Evolutionary conservation across 768 basidiomycete species (phyloP), one percentile per base, ranked within the genome.

Genomic region (Boletellus sp.): DNA sequence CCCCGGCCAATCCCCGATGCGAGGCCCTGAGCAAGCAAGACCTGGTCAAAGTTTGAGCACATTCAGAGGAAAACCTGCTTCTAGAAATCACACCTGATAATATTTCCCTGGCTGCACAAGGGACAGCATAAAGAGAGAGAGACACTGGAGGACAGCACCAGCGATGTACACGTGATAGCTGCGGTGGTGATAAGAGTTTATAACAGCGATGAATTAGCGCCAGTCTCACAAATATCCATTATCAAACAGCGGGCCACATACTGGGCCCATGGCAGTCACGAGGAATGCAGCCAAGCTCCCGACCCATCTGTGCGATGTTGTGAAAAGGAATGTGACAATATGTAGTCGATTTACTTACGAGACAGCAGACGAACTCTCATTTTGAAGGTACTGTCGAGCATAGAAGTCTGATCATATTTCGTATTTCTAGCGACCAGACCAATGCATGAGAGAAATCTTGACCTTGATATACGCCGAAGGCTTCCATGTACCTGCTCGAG

Each of bases 1-100:
- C 78, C 80, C 3, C 67, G 65, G 6, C 66, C 76, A 12, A 76
- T 51, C 1, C 78, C 77, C 2, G 65, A 59, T 15, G 63, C 58
- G n/a, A 79, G 47, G 2, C 76, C 78, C 58, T 79, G 77, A 19
- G 65, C 53, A n/a, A 78, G 69, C 42, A 79, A 65, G 15, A 73
- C 54, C 69, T 79, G 12, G 15, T 37, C 13, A 4, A 19, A 7
- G 17, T 35, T 26, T 12, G 17, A 13, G 32, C 12, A 41, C 24
- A 19, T 17, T 41, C n/a, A 20, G 33, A 15, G 12, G 23, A 10
- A 26, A 35, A 19, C 0, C 6, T 11, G 11, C 7, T 15, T 9
- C 35, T 33, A 41, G 10, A 40, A 41, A 48, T 10, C 15, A 6
- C 6, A 43, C 48, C 48, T 43, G 35, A 5, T 23, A 37, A 24